Evolutionary conservation across 2,329 filamentous ascomycete species (phyloP), one percentile per base, ranked within the genome.

Genomic region (Stagonosporopsis chrysanthemi): DNA sequence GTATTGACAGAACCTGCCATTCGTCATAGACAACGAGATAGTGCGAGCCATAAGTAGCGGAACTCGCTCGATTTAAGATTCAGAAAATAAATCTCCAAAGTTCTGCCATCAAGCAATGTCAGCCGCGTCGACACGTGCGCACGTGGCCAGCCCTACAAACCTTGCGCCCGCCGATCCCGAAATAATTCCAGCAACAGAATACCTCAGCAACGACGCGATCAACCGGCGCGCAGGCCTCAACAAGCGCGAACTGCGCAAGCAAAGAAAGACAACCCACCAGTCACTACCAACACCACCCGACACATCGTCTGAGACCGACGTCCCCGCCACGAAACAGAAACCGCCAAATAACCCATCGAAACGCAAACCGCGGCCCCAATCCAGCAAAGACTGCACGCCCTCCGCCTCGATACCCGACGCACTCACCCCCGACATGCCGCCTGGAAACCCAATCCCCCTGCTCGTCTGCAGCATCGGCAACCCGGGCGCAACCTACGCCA

Each of bases 401-500:
- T 33, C 35, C 45, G 8, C 14, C 40, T 26, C 47, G 46, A 53
- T 52, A 31, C 49, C 54, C 11, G 43, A 39, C 33, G 40, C 36
- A 28, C 44, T 36, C 9, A n/a, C 42, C 41, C 60, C 59, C 57
- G 50, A 58, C 39, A 72, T 73, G 67, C 64, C 71, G 6, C 61
- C 68, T 31, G 63, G 65, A 28, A 68, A 56, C 52, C 65, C 69
- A 17, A 65, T 76, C 48, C 78, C 80, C 36, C 86, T 96, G 66
- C 86, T 98, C 54, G 83, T 98, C 68, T 85, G 92, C 79, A 95
- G 91, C 61, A 84, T 99, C 61, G 95, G 95, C 65, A 98, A 98
- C 68, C 92, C 90, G 6, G 67, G 68, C 54, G 80, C 86, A 2
- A 74, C 78, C 22, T 93, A 94, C 76, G 84, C 86, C 63, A 83